Percentiles rank a stretch among this genome's conserved stretches.
Conservation (phyloP, 2,329 filamentous ascomycete species). For the Paraphoma sp. region DNA sequence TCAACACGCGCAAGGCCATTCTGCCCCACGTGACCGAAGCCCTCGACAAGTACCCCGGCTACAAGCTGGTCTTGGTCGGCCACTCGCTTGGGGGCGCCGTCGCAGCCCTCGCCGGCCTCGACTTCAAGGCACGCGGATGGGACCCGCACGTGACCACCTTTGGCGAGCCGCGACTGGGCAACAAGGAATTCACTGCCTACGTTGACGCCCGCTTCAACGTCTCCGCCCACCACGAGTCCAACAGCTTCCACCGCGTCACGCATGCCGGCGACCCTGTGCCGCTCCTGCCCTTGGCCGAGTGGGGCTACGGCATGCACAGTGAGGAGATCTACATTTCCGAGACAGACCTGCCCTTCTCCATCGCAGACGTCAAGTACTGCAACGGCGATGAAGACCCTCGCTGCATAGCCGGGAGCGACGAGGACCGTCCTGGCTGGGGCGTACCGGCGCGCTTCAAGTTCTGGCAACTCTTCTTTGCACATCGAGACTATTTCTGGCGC, state of each 20-base stretch:
- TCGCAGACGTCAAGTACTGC: constrained; percentile 75
- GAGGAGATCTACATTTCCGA: constrained; percentile 89
- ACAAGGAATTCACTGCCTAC: constrained; percentile 59
- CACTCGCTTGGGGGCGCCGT: constrained; percentile 94
- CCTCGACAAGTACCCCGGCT: constrained; percentile 68
- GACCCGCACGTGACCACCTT: constrained; percentile 84
- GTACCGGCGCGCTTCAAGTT: constrained; percentile 70
- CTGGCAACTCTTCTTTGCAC: constrained; percentile 93
- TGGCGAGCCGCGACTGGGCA: constrained; percentile 77
- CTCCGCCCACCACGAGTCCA: constrained; percentile 21
- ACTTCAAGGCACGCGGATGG: constrained; percentile 80
- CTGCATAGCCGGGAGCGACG: constrained; percentile 71
- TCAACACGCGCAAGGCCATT: constrained; percentile 72
- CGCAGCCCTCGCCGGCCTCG: constrained; percentile 83
- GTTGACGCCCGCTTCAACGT: constrained; percentile 60
- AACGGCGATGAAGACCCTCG: constrained; percentile 71
- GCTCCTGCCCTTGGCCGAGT: constrained; percentile 82
- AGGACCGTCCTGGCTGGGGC: constrained; percentile 34
- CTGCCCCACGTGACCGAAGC: constrained; percentile 70
- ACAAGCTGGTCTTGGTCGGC: constrained; percentile 79
- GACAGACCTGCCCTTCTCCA: constrained; percentile 68
- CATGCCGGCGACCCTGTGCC: constrained; percentile 89
- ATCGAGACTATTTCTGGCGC: constrained; percentile 96
- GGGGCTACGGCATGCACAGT: constrained; percentile 84
- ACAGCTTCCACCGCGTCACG: constrained; percentile 77